Evolutionary conservation across 306 rosid genomes (phyloP).

Genomic region (Vicia villosa): DNA sequence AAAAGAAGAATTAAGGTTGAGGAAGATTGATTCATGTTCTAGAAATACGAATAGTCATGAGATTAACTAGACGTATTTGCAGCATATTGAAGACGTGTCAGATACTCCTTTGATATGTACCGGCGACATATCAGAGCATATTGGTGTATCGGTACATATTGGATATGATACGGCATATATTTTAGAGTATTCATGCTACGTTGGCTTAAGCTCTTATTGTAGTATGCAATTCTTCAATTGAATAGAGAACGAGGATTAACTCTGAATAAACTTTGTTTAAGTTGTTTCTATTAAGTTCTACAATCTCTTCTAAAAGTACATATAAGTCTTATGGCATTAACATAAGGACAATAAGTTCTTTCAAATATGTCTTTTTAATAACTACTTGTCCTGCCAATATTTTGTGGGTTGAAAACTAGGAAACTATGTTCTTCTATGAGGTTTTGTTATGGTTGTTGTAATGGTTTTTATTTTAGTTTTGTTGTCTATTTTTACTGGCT

Average conservation of each 20-base stretch:
- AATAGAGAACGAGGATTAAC: background rate
- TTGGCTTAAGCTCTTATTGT: background rate
- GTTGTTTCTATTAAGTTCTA: background rate
- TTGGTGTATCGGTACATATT: no score
- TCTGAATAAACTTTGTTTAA: background rate
- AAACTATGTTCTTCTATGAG: background rate
- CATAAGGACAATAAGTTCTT: background rate
- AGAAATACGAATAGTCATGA: no score
- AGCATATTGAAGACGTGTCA: no score
- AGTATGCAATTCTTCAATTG: background rate
- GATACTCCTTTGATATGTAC: no score
- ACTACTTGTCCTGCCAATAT: background rate
- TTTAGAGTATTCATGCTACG: no score
- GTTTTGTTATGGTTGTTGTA: slow-evolving; percentile 5
- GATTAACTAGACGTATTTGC: no score
- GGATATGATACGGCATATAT: no score
- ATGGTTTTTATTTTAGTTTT: background rate
- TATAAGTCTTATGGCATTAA: background rate
- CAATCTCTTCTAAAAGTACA: background rate
- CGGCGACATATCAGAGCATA: no score
- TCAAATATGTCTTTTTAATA: background rate
- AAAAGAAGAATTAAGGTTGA: no score
- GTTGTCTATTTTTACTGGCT: background rate
- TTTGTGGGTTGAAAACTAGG: background rate
- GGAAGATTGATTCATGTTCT: no score